Conservation (phyloP, 1,284 basidiomycete genomes). For the Ustilago hordei region DNA sequence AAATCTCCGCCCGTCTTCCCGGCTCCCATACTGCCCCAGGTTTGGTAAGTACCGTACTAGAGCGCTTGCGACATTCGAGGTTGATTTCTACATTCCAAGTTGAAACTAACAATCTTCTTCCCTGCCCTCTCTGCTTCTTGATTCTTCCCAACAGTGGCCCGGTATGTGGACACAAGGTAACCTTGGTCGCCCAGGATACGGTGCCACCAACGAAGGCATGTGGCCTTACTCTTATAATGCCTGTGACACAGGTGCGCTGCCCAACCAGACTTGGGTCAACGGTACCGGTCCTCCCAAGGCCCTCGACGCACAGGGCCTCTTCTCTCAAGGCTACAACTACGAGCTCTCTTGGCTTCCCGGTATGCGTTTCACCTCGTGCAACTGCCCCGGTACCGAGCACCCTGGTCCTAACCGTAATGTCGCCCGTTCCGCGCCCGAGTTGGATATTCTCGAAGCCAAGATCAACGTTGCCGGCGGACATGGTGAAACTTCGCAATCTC, state of each 20-base stretch:
- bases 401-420: constrained; percentile 60
- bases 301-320: constrained; percentile 39
- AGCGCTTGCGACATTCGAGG: too few species aligned
- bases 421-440: constrained; percentile 67
- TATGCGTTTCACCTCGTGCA: constrained; percentile 65
- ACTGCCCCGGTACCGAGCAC: constrained; percentile 63
- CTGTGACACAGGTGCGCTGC: constrained; percentile 66
- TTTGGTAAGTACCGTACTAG: constrained; percentile 7
- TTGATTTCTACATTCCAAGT: not conserved
- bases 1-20: constrained; percentile 51
- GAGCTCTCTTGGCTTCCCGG: constrained; percentile 61
- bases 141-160: constrained; percentile 69
- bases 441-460: constrained; percentile 71
- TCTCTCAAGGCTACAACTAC: constrained; percentile 40
- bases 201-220: constrained; percentile 67
- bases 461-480: constrained; percentile 71
- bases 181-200: constrained; percentile 66
- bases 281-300: constrained; percentile 57
- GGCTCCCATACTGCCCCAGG: constrained; percentile 33
- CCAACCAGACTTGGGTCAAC: constrained; percentile 60
- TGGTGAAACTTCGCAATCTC: constrained; percentile 63
- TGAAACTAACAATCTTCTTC: not conserved
- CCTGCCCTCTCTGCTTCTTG: not conserved
- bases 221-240: constrained; percentile 71
- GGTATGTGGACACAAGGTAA: constrained; percentile 67